Evolutionary conservation across 495 filamentous ascomycete species (phyloP).

Genomic region (Choiromyces venosus): DNA sequence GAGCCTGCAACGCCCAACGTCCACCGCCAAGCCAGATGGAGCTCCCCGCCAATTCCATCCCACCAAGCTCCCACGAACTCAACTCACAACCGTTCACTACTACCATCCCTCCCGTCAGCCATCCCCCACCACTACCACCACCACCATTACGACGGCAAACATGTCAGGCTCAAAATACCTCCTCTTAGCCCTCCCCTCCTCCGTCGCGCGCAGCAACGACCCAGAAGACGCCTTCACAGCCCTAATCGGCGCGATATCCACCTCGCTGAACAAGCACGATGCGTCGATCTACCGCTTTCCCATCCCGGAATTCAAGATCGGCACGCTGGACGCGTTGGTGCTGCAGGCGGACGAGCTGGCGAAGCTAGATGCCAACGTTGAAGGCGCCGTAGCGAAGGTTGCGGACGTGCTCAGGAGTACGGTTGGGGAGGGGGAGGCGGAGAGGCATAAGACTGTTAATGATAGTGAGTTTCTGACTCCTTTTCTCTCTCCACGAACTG

Average conservation of each 20-base stretch:
- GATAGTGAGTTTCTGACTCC: constrained; percentile 63
- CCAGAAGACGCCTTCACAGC: constrained; percentile 73
- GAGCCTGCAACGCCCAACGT: not conserved
- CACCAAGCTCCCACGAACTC: not conserved
- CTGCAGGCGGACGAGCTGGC: constrained; percentile 92
- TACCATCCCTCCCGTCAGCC: constrained; percentile 3
- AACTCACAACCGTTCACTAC: not conserved
- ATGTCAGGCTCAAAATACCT: constrained; percentile 65
- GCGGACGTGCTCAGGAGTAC: constrained; percentile 75
- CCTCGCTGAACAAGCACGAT: constrained; percentile 67
- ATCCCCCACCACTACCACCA: not conserved
- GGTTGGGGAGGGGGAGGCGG: constrained; percentile 73
- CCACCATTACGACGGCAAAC: constrained; percentile 4
- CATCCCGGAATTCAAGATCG: constrained; percentile 94
- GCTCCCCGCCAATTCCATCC: not conserved
- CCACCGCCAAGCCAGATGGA: not conserved
- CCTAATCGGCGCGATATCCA: constrained; percentile 47
- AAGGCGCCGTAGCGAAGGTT: constrained; percentile 79
- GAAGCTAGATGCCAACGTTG: constrained; percentile 75
- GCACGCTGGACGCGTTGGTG: constrained; percentile 90
- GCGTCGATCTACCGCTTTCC: constrained; percentile 70
- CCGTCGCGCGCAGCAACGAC: constrained; percentile 65
- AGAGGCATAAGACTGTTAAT: constrained; percentile 87
- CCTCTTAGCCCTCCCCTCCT: constrained; percentile 68
- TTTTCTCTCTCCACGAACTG: not conserved